Evolutionary conservation across 805 yeast genomes (phyloP).

Genomic region (Yarrowia alimentaria): DNA sequence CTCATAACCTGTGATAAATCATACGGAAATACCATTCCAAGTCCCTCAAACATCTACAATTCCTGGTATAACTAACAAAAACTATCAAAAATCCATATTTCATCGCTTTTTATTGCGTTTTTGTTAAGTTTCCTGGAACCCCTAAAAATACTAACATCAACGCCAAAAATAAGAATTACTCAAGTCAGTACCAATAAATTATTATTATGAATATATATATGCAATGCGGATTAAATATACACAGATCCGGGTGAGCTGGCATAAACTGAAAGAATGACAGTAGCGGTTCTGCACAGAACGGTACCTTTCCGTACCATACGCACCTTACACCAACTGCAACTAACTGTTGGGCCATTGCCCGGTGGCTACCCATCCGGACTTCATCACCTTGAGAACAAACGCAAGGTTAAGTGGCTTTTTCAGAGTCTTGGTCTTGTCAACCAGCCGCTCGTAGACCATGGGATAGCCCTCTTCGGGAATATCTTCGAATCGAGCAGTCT

Average conservation of each 20-base stretch:
- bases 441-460: conserved; percentile 62
- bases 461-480: conserved; percentile 40
- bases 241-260: background rate
- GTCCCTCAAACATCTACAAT: background rate
- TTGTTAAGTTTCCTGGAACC: no score
- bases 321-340: no score
- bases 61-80: conserved; percentile 29
- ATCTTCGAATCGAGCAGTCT: conserved; percentile 33
- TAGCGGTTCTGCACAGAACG: no score
- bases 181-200: background rate
- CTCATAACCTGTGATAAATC: no score
- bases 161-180: no score
- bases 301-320: no score
- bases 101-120: no score
- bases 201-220: no score
- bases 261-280: no score
- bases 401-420: conserved; percentile 68
- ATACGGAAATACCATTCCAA: no score
- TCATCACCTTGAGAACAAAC: conserved; percentile 68
- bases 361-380: conserved; percentile 80
- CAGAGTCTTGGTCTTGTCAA: conserved; percentile 66
- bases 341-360: conserved; percentile 57
- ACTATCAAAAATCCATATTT: background rate
- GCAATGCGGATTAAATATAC: background rate
- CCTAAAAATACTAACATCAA: no score